Evolutionary conservation across 176 grass and related monocot species (phyloP).

Genomic region (Typha latifolia): DNA sequence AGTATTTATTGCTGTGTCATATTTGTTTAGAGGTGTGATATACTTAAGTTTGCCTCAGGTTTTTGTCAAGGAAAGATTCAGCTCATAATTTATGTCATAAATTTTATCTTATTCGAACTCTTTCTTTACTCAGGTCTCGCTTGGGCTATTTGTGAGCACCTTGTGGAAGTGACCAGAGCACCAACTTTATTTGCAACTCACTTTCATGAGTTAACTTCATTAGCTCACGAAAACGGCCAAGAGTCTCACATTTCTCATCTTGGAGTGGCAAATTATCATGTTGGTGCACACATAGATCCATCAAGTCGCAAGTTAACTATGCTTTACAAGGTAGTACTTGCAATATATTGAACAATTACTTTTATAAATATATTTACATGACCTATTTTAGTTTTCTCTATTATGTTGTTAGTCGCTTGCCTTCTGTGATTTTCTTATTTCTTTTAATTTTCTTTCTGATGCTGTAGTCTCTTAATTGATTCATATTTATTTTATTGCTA

Average conservation of each 20-base stretch:
- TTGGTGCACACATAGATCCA: constrained; percentile 94
- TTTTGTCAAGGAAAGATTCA: constrained; percentile 17
- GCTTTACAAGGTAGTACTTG: constrained; percentile 72
- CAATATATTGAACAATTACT: constrained; percentile 5
- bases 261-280: constrained; percentile 97
- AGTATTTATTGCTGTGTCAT: too few relatives aligned
- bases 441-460: not conserved
- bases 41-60: constrained; percentile 12
- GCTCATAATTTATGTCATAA: constrained; percentile 9
- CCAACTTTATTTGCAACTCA: constrained; percentile 95
- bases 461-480: not conserved
- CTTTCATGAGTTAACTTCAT: constrained; percentile 94
- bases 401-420: not conserved
- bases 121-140: constrained; percentile 56
- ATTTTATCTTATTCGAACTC: constrained; percentile 1
- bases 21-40: not conserved
- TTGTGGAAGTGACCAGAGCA: constrained; percentile 80
- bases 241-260: constrained; percentile 20
- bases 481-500: not conserved
- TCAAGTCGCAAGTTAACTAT: constrained; percentile 88
- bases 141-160: constrained; percentile 98
- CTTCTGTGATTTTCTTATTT: not conserved
- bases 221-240: constrained; percentile 50
- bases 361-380: not conserved
- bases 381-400: not conserved